Evolutionary conservation across 306 rosid genomes (phyloP).

Genomic region (Glycine tomentella): DNA sequence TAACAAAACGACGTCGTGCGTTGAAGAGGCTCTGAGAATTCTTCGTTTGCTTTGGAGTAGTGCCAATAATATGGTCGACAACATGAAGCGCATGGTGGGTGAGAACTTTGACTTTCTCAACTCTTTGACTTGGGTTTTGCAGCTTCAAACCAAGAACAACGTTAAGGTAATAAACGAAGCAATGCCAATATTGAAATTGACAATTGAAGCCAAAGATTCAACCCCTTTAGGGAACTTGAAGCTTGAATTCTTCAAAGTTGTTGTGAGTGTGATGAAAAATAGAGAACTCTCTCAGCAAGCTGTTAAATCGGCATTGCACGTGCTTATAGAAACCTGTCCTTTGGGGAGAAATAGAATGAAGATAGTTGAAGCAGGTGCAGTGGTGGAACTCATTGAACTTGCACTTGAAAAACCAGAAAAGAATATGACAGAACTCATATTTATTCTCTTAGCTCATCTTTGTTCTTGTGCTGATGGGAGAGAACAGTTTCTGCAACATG

Average conservation of each 20-base stretch:
- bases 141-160: constrained; percentile 23
- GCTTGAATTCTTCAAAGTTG: constrained; percentile 56
- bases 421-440: constrained; percentile 56
- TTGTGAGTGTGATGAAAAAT: constrained; percentile 43
- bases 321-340: constrained; percentile 58
- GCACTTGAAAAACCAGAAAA: constrained; percentile 57
- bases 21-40: constrained; percentile 59
- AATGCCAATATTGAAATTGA: constrained; percentile 50
- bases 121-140: constrained; percentile 64
- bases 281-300: constrained; percentile 50
- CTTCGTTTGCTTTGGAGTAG: constrained; percentile 51
- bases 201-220: constrained; percentile 45
- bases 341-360: constrained; percentile 63
- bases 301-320: constrained; percentile 57
- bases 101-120: constrained; percentile 50
- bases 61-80: neutral
- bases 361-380: constrained; percentile 67
- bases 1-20: constrained; percentile 11
- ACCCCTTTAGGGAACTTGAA: constrained; percentile 46
- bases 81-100: constrained; percentile 36
- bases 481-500: constrained; percentile 59
- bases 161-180: constrained; percentile 49
- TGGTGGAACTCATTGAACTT: constrained; percentile 56
- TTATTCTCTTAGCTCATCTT: constrained; percentile 56
- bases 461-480: constrained; percentile 78